Base-by-base conservation (phyloP, 192 early-diverging fungal species). In the Rhizophlyctis rosea region DNA sequence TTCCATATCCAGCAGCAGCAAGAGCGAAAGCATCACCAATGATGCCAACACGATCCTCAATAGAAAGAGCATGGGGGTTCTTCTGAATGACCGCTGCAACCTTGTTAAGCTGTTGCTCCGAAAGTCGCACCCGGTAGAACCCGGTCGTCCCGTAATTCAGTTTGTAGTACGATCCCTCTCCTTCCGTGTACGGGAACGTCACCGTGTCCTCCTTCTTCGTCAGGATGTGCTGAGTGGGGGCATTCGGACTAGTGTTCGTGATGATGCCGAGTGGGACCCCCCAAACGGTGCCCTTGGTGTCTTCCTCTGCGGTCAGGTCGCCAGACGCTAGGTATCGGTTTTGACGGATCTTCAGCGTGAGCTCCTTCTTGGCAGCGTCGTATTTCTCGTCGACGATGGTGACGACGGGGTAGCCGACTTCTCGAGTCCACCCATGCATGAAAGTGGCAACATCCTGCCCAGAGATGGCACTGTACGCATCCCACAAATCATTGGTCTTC, bases 401-500 rank as follows among this genome's bases (percentile, higher is more conserved):
- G 23, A 98, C 67, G 9, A 95, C 81, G 27, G 93, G 93, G 69
- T 89, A 94, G 13, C 96, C 96, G 35, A 88, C 79, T 61, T 89
- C 82, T 54, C 78, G 80, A 50, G 92, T 95, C 96, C 96, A 98
- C 23, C 82, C 60, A 13, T 87, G 77, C 93, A 96, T 94, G 50
- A 98, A 89, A 47, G 78, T 50, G 14, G 79, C 81, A 18, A 93
- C 90, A 76, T 98, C 86, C 30, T 82, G 72, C 48, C 91, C 91
- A 50, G 91, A 90, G 16, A 86, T 85, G 47, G 84, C 88, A 58
- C 81, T 77, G 39, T 94, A 79, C 4, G 90, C 89, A 24, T 64
- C 70, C 96, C 96, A 98, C 25, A 98, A 84, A 68, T 96, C 91
- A 61, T 80, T 74, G 18, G 93, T 96, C 47, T 82, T 86, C 11